Evolutionary conservation across 345 rosid genomes (phyloP), one percentile per base, ranked within the genome.

Genomic region (Erodium maritimum): DNA sequence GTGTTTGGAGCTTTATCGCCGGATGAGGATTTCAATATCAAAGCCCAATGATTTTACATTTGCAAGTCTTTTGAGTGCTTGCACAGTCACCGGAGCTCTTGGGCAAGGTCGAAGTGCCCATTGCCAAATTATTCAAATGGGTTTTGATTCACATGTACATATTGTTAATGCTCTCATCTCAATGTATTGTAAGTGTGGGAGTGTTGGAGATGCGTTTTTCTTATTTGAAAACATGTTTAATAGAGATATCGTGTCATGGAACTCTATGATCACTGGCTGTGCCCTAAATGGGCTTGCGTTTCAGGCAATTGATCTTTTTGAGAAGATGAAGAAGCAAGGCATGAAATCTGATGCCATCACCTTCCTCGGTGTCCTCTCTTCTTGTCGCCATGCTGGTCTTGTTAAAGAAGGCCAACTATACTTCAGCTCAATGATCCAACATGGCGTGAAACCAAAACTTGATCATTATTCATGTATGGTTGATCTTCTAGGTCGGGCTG

Each of bases 221-320:
- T 58, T 89, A 29, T 91, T 86, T 58, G 67, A 77, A 13, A 65
- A 51, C 55, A 76, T 73, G 67, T 6, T 8, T 7, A 55, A n/a
- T 14, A 83, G 67, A 73, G 96, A 91, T 58, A 70, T 73, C 0
- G 83, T 91, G 34, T 86, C 96, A 0, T 91, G 99, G 99, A 91
- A 91, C 73, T 88, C 96, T 0, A 89, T 91, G 94, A 86, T 91
- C 52, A 85, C 84, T 25, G 99, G 96, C n/a, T 83, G 77, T 67
- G 89, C 94, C 7, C 96, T 81, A 67, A 80, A 83, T 45, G 99
- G 96, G 2, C 75, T 83, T 58, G 94, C 82, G 13, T 21, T 23
- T 24, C 75, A 77, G 50, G 90, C 82, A 19, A 74, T 80, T 42
- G 67, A 71, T 62, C 86, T 86, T 55, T 86, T 86, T 14, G 83